Evolutionary conservation across 805 yeast genomes (phyloP).

Genomic region (Wickerhamomyces strasburgensis): DNA sequence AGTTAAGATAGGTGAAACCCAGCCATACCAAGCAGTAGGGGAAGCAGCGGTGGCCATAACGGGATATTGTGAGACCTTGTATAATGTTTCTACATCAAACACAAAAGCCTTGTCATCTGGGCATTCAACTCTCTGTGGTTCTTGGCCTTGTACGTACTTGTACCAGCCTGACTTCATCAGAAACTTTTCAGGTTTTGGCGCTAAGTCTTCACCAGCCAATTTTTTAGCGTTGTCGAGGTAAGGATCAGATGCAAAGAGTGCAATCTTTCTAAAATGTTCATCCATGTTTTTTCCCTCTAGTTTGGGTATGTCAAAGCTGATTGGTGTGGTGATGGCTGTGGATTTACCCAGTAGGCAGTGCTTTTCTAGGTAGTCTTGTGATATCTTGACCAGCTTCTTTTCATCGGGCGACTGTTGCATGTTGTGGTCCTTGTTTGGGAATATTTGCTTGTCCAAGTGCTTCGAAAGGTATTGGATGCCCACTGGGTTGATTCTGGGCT

Average conservation of each 20-base stretch:
- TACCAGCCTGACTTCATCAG: constrained; percentile 71
- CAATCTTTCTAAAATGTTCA: constrained; percentile 80
- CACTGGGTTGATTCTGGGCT: constrained; percentile 63
- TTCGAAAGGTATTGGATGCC: constrained; percentile 76
- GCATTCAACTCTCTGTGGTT: constrained; percentile 52
- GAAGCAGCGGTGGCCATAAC: constrained; percentile 80
- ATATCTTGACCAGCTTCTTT: constrained; percentile 41
- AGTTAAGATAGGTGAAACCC: constrained; percentile 86
- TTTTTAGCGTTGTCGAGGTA: constrained; percentile 48
- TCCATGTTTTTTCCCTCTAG: constrained; percentile 71
- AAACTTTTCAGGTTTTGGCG: constrained; percentile 50
- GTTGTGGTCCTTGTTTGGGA: constrained; percentile 31
- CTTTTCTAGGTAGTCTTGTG: constrained; percentile 52
- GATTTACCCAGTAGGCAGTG: constrained; percentile 74
- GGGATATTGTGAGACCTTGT: constrained; percentile 69
- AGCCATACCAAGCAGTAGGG: constrained; percentile 78
- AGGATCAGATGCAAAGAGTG: constrained; percentile 52
- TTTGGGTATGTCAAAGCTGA: constrained; percentile 56
- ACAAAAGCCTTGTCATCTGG: constrained; percentile 72
- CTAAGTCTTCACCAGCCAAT: constrained; percentile 35
- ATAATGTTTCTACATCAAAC: constrained; percentile 87
- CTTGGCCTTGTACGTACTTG: constrained; percentile 50
- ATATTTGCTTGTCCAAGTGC: constrained; percentile 54
- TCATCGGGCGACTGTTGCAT: constrained; percentile 17
- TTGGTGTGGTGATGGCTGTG: constrained; percentile 58